Base-by-base conservation (phyloP, 148 eudicot genomes). In the Suaeda aralocaspica region DNA sequence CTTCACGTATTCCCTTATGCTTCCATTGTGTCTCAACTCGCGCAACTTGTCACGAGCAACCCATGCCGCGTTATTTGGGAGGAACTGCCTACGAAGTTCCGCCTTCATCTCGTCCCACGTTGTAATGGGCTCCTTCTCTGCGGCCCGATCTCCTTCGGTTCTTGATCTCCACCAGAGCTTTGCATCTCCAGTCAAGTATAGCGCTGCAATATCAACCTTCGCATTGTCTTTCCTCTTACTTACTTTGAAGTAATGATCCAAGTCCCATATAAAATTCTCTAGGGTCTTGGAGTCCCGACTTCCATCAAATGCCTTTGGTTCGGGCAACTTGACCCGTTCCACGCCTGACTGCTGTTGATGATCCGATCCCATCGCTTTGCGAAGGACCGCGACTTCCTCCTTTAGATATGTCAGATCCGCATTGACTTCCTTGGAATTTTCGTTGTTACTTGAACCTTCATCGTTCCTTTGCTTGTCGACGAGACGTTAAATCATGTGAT, bases 51-150 rank as follows among this genome's bases (percentile, higher is more conserved):
- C 58, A 12, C 44, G 22, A 1, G 58, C 59, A 1, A 49, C 31
- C 70, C 58, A 67, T 5, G 59, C 49, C 4, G 26, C 14, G 10
- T 49, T 49, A 25, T 67, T 67, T 0, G 70, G 70, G 7, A 67
- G 5, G 2, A 67, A 50, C 13, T 67, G 70, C 44, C 19, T 42
- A n/a, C 8, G 11, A 10, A 67, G 2, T 2, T 29, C 70, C 2
- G 4, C 28, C 9, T 50, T 67, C 21, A 67, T 30, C 0, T 11
- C 7, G 2, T 29, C 36, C 58, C 58, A 67, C 0, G 10, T 7
- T 6, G 0, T 3, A 6, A 48, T 67, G 13, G 42, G 16, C 0
- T 36, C 41, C 41, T 36, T 36, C 41, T 8, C n/a, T n/a, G n/a
- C n/a, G n/a, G n/a, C n/a, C 8, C 41, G 5, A 36, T 36, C 41